Evolutionary conservation across 2,329 filamentous ascomycete species (phyloP), one percentile per base, ranked within the genome.

Genomic region (Furcasterigmium furcatum): DNA sequence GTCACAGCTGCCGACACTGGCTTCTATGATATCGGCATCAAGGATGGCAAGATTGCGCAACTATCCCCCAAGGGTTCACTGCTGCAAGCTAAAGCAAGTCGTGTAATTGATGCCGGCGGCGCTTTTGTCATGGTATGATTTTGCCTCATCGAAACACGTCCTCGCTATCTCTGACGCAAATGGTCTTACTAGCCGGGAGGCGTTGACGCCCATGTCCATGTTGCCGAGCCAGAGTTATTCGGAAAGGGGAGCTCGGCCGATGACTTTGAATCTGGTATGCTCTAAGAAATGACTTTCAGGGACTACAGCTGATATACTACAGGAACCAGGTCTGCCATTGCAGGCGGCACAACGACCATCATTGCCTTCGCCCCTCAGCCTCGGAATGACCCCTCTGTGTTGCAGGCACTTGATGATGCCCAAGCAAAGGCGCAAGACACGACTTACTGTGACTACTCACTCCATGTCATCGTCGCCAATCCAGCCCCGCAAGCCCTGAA

Each of bases 331-430:
- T 75, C 70, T 19, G 79, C 79, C 5, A 68, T 82, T 44, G 77
- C 76, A 3, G 79, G 79, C 9, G 79, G 79, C 20, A 82, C 72
- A 5, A 84, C 80, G 0, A 82, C 80, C 0, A 65, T 83, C 13
- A 60, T 83, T 8, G 68, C 77, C 0, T 83, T 84, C 58, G 80
- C 79, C 1, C 70, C 72, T 4, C 77, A 82, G 55, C 62, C 66
- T 32, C 72, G 71, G n/a, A 52, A 59, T 2, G 65, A 76, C 14
- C 60, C 64, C 7, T 73, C 67, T 2, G 58, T 81, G 3, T 59
- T 73, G 18, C 60, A 67, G 2, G 71, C 71, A 0, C 56, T 82
- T 2, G 59, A 67, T 39, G 64, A 68, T n/a, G 74, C 77, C 41
- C 72, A 79, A 45, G 55, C 56, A 5, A 63, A 68, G 16, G 70